Percentiles rank a stretch among this genome's conserved stretches.
These are phyloP conservation scores for Galerina sulciceps DNA, from an alignment of 768 basidiomycete genomes.

Conservation along the genomic window DNA sequence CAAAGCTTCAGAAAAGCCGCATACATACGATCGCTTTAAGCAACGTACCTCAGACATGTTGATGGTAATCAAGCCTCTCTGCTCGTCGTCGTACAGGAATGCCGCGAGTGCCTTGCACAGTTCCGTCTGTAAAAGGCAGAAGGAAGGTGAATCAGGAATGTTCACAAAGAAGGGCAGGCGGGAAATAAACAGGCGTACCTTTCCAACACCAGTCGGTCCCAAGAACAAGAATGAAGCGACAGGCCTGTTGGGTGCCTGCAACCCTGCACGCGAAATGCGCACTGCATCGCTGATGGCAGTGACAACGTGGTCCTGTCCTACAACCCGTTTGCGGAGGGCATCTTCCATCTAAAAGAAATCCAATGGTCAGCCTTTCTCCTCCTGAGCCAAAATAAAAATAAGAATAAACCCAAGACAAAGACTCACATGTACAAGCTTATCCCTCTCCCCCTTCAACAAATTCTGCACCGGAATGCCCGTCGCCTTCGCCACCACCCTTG, in stretches of 20 bases:
- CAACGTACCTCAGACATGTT: constrained; percentile 83
- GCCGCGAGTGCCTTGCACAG: constrained; percentile 86
- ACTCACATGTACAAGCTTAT: constrained; percentile 86
- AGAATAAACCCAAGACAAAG: not conserved
- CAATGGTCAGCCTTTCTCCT: not conserved
- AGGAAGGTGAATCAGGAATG: not conserved
- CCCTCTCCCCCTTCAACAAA: constrained; percentile 85
- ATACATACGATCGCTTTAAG: not conserved
- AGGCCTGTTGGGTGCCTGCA: constrained; percentile 87
- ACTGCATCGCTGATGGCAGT: constrained; percentile 87
- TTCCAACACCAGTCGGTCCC: constrained; percentile 88
- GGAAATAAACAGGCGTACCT: constrained; percentile 42
- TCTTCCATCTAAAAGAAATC: constrained; percentile 78
- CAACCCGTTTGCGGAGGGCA: constrained; percentile 68
- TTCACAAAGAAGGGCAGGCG: not conserved
- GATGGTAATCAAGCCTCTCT: constrained; percentile 84
- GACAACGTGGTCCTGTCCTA: constrained; percentile 93
- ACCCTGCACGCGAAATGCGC: constrained; percentile 87
- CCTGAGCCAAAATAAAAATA: too few species aligned
- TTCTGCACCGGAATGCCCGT: constrained; percentile 93
- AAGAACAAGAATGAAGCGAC: constrained; percentile 93
- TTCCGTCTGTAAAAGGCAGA: constrained; percentile 62
- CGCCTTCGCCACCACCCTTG: constrained; percentile 83
- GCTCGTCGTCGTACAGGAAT: constrained; percentile 91
- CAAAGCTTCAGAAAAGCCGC: not conserved